phyloP scores from a whole-genome alignment of 177 flowering plant species.

The Vitis hybrid region DNA sequence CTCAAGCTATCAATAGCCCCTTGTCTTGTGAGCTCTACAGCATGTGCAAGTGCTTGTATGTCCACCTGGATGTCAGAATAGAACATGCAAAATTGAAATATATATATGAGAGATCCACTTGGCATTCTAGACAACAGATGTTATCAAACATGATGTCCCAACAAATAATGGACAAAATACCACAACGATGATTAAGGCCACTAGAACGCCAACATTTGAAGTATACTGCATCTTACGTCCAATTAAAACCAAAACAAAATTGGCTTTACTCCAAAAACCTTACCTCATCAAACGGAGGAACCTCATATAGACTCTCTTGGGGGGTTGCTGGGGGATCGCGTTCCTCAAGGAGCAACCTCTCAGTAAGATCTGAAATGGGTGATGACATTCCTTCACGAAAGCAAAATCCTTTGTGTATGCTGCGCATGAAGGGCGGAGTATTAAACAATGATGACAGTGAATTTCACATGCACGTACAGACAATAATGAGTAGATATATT shows the following conservation, averaged over 20 bases:
- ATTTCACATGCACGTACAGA: background rate
- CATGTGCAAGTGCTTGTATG: constrained; percentile 98
- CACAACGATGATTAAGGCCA: background rate
- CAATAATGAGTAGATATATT: background rate
- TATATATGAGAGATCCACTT: background rate
- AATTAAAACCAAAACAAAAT: background rate
- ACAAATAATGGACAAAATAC: background rate
- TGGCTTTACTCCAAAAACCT: constrained; percentile 15
- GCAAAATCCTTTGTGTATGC: constrained; percentile 94
- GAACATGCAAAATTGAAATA: constrained; percentile 2
- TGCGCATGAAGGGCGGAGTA: constrained; percentile 25
- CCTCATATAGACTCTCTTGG: constrained; percentile 70
- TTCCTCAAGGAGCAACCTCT: constrained; percentile 90
- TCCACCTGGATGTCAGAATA: constrained; percentile 63
- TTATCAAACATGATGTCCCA: background rate
- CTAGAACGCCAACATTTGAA: too few relatives aligned
- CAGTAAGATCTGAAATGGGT: constrained; percentile 86
- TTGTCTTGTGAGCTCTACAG: constrained; percentile 97
- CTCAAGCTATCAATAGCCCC: constrained; percentile 94
- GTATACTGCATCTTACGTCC: background rate
- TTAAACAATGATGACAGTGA: constrained; percentile 6
- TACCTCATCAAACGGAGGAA: constrained; percentile 98
- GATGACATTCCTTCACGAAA: constrained; percentile 78
- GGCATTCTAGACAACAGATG: background rate
- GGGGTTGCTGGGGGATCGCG: constrained; percentile 81